Base-by-base conservation (phyloP, 1,284 basidiomycete species). In the Apiotrichum gracile region DNA sequence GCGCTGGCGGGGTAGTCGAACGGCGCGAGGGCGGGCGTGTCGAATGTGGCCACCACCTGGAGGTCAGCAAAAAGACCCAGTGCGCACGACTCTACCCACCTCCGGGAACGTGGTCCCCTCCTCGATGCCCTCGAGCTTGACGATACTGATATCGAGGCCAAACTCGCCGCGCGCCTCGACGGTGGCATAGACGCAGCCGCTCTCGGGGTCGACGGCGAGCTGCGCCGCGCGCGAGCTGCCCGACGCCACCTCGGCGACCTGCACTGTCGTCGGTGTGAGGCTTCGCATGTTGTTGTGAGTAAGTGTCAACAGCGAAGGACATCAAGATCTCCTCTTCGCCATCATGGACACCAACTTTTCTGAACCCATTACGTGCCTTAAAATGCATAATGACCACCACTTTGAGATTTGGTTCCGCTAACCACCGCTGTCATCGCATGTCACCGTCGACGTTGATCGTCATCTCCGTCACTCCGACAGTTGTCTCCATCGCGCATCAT, bases 151-250 rank as follows among this genome's bases (percentile, higher is more conserved):
- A 34, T 82, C 79, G 7, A 84, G 78, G 22, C 80, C 79, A 4
- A 78, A 81, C 58, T 83, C 81, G 41, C 76, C 78, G 12, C 33
- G 43, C 44, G 69, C 62, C 63, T 87, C 85, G 1, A 83, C 81
- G 8, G 65, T 61, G 5, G 79, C 77, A 70, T 85, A 88, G 26
- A 83, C 69, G 1, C 75, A 75, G 61, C 82, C 79, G 61, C 82
- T 80, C 70, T 90, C 87, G 25, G 85, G 77, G 74, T 91, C 86
- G 57, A 86, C 51, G 39, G 61, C 58, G 33, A 66, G 41, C 37
- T 54, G 60, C 13, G 55, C 51, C 2, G 46, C 54, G 26, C 47
- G 50, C 12, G 49, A n/a, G 17, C 35, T 10, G 1, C 33, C 34
- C 3, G 24, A 4, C 2, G 33, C 24, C 7, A 49, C 34, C 21